Conservation (phyloP, 108 stramenopile genomes). For the Pseudonitzschia delicatissima region DNA sequence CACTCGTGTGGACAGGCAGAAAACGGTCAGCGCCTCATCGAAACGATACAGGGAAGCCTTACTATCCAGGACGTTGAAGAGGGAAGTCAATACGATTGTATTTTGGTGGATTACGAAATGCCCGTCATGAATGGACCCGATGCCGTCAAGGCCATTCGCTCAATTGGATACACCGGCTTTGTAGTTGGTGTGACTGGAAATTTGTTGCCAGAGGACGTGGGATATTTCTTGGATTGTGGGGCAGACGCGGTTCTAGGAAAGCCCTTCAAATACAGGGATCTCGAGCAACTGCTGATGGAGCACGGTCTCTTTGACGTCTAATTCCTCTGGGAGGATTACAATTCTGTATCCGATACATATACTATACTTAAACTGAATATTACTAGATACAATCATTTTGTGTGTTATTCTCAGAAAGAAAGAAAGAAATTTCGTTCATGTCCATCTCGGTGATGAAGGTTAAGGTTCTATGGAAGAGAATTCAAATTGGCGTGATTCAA, state of each 20-base stretch:
- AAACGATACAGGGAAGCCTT: constrained; percentile 15
- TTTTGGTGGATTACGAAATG: constrained; percentile 45
- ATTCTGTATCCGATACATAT: no score
- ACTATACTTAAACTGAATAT: no score
- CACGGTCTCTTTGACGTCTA: no score
- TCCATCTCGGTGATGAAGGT: no score
- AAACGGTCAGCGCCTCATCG: constrained; percentile 35
- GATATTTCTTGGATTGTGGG: constrained; percentile 27
- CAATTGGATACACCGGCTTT: constrained; percentile 15
- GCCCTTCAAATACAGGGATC: constrained; percentile 9
- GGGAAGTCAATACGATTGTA: constrained; percentile 17
- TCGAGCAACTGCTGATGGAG: not conserved
- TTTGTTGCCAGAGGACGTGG: constrained; percentile 33
- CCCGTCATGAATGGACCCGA: constrained; percentile 38
- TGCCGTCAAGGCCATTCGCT: constrained; percentile 23
- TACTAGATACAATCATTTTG: no score
- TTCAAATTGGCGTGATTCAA: no score
- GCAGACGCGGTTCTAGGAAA: constrained; percentile 43
- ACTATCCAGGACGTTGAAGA: not conserved
- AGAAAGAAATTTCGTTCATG: no score
- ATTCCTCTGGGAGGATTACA: no score
- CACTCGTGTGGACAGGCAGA: constrained; percentile 32
- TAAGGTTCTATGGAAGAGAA: no score
- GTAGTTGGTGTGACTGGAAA: constrained; percentile 45
- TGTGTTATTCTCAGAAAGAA: no score